Evolutionary conservation across 306 rosid species (phyloP).

Genomic region (Carpinus viminea): DNA sequence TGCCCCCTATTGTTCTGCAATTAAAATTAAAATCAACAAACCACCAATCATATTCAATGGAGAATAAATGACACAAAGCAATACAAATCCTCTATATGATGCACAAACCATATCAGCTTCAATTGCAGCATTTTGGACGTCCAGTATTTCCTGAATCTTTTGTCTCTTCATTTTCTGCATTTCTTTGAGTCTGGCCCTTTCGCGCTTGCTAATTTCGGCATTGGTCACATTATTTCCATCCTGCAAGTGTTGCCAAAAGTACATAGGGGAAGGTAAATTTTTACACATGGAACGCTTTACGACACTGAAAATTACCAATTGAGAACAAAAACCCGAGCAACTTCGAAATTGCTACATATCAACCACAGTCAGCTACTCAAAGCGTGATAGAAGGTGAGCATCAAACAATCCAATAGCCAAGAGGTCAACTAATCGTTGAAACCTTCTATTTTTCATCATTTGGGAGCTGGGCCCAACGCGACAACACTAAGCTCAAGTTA

Average conservation of each 20-base stretch:
- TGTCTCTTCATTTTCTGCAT: constrained; percentile 76
- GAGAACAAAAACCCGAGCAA: background rate
- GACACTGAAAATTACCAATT: background rate
- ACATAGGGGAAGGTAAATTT: background rate
- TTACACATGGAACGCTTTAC: background rate
- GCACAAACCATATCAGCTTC: constrained; percentile 88
- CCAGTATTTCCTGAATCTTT: constrained; percentile 89
- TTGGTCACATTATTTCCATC: constrained; percentile 40
- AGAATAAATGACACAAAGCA: background rate
- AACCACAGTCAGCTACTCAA: background rate
- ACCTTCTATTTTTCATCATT: background rate
- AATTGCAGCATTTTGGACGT: constrained; percentile 76
- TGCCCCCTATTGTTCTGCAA: constrained; percentile 77
- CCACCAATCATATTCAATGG: background rate
- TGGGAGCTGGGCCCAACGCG: background rate
- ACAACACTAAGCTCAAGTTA: background rate
- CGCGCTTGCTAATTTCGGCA: constrained; percentile 76
- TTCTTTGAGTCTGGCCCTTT: constrained; percentile 77
- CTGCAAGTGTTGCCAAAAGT: constrained; percentile 28
- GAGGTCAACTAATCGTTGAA: background rate
- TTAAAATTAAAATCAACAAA: constrained; percentile 2
- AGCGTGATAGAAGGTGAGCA: background rate
- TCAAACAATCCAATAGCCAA: background rate
- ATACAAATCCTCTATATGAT: background rate
- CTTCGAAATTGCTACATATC: background rate